Base-by-base conservation (phyloP, 2,329 filamentous ascomycete genomes). In the Pseudocercospora crystallina region DNA sequence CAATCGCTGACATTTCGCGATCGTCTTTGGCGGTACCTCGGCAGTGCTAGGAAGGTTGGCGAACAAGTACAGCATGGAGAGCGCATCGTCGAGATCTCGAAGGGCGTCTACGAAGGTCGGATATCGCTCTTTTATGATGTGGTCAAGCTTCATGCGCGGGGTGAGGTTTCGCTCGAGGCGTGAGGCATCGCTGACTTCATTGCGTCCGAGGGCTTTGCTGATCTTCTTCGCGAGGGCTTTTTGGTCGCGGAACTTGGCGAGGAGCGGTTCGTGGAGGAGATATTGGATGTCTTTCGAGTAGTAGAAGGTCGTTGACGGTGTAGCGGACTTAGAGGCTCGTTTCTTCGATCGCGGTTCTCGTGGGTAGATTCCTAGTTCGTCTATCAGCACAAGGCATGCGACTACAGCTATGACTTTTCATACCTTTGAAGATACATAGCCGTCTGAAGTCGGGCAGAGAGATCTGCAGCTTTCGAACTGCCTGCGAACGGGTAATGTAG, bases 151-250 rank as follows among this genome's bases (percentile, higher is more conserved):
- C 73, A 97, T 87, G 68, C 86, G 85, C 54, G 92, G 89, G 71
- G 89, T 91, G 67, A 90, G 86, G 51, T 89, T 95, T 79, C 90
- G 90, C 78, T 99, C 92, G 53, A 96, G 78, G 60, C 92, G 85
- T 64, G 88, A 83, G 39, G 94, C 94, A 77, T 96, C 90, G 65
- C 84, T 80, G 55, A 94, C 85, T 75, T 99, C 90, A 70, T 92
- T 92, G 67, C 92, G 85, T 48, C 94, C 94, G 46, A 99, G 81
- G 3, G 92, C 94, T 68, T 85, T 85, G 36, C 89, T 88, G 67
- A 99, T 97, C 82, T 99, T 99, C 83, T 96, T 97, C 69, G 94
- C 89, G 58, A 99, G 84, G 5, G 87, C 82, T 76, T 99, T 99
- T 72, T 97, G 94, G 58, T 99, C 94, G 69, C 94, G 87, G 77